Conservation (phyloP, 1,139 yeast species). For the Geotrichum bryndzae region DNA sequence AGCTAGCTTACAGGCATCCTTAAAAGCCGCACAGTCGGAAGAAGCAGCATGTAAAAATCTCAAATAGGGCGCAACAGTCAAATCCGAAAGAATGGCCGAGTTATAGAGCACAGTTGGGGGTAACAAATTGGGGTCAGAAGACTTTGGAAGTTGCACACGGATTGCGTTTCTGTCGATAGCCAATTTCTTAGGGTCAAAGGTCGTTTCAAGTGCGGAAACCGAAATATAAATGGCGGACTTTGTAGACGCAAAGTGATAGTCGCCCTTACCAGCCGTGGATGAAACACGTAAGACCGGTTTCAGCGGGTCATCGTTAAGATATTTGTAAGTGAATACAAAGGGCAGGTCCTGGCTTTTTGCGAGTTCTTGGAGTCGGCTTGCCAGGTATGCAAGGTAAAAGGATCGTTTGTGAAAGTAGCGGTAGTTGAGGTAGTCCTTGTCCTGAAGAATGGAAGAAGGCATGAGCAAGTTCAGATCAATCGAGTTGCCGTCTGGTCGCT, state of each 20-base stretch:
- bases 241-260: slow-evolving; percentile 58
- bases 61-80: slow-evolving; percentile 62
- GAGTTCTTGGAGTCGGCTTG: slow-evolving; percentile 53
- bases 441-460: slow-evolving; percentile 69
- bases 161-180: slow-evolving; percentile 62
- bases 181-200: slow-evolving; percentile 70
- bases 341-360: slow-evolving; percentile 49
- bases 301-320: slow-evolving; percentile 36
- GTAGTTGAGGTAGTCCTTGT: slow-evolving; percentile 85
- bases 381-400: slow-evolving; percentile 73
- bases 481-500: slow-evolving; percentile 54
- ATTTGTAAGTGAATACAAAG: slow-evolving; percentile 49
- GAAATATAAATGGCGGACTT: slow-evolving; percentile 66
- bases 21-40: slow-evolving; percentile 74
- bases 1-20: slow-evolving; percentile 83
- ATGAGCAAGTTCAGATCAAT: slow-evolving; percentile 77
- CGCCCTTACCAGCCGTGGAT: slow-evolving; percentile 20
- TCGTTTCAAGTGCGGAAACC: slow-evolving; percentile 63
- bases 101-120: slow-evolving; percentile 86
- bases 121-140: slow-evolving; percentile 33
- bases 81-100: slow-evolving; percentile 65
- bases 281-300: slow-evolving; percentile 31
- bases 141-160: slow-evolving; percentile 42
- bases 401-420: slow-evolving; percentile 87
- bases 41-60: slow-evolving; percentile 70